These are phyloP conservation scores for Pilaira anomala DNA, from an alignment of 192 early-diverging fungal species.

Conservation along the genomic window DNA sequence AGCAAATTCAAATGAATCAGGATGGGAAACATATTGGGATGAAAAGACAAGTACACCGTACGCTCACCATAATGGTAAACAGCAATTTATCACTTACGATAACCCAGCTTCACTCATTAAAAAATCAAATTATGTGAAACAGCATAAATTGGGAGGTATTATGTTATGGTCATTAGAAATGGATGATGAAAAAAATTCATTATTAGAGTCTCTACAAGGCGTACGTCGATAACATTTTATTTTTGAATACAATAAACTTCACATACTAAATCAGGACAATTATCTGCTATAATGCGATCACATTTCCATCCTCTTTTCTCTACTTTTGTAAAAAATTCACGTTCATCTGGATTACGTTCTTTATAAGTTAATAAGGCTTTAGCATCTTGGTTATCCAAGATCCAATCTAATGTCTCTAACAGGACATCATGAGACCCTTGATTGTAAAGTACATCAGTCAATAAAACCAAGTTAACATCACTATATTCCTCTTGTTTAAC, in stretches of 20 bases:
- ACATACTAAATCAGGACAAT: not conserved
- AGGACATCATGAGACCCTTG: conserved; percentile 32
- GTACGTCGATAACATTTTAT: conserved; percentile 1
- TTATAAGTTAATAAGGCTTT: conserved; percentile 29
- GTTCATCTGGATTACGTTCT: conserved; percentile 33
- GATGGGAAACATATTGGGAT: conserved; percentile 68
- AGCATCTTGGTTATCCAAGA: not conserved
- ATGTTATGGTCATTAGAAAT: conserved; percentile 60
- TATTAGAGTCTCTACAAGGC: conserved; percentile 7
- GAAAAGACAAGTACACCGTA: conserved; percentile 64
- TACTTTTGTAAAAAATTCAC: conserved; percentile 25
- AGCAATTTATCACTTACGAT: conserved; percentile 72
- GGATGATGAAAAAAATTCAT: conserved; percentile 8
- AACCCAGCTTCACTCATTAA: conserved; percentile 46
- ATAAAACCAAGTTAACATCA: conserved; percentile 23
- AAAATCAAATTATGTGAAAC: conserved; percentile 57
- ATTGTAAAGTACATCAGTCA: conserved; percentile 35
- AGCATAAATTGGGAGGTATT: conserved; percentile 51
- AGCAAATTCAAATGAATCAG: conserved; percentile 10
- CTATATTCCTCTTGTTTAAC: not conserved
- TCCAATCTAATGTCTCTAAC: conserved; percentile 26
- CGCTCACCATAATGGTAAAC: conserved; percentile 55
- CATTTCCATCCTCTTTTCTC: conserved; percentile 1
- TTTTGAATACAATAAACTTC: conserved; percentile 28
- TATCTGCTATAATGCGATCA: not conserved